Conservation (phyloP, 306 rosid species). For the Adenanthera pavonina region DNA sequence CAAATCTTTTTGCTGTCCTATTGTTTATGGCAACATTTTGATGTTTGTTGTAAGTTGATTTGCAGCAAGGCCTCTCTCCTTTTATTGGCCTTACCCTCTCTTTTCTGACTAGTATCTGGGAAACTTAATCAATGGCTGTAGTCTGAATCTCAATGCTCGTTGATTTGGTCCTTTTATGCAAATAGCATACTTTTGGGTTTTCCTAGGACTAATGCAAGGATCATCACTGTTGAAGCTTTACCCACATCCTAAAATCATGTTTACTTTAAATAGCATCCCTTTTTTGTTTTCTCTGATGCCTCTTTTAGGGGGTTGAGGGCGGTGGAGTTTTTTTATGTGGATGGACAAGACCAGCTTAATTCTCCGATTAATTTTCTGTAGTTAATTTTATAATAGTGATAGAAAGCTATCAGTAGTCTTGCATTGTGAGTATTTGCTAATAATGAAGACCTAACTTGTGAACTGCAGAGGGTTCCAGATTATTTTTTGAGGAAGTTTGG, state of each 20-base stretch:
- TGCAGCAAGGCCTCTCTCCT: background rate
- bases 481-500: conserved; percentile 69
- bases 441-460: conserved; percentile 27
- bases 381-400: background rate
- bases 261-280: background rate
- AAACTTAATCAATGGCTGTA: background rate
- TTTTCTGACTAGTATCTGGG: background rate
- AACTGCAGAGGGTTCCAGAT: conserved; percentile 86
- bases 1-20: background rate
- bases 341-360: background rate
- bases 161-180: conserved; percentile 4
- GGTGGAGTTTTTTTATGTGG: conserved; percentile 11
- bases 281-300: background rate
- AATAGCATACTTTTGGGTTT: conserved; percentile 22
- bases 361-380: conserved; percentile 8
- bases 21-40: background rate
- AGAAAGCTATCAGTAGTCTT: conserved; percentile 13
- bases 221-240: background rate
- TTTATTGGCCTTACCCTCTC: background rate
- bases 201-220: background rate
- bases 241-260: background rate
- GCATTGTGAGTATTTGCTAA: conserved; percentile 22
- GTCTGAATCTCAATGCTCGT: background rate
- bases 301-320: background rate
- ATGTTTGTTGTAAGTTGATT: background rate